Evolutionary conservation across 2,329 filamentous ascomycete genomes (phyloP), one percentile per base, ranked within the genome.

Genomic region (Eutypella sp.): DNA sequence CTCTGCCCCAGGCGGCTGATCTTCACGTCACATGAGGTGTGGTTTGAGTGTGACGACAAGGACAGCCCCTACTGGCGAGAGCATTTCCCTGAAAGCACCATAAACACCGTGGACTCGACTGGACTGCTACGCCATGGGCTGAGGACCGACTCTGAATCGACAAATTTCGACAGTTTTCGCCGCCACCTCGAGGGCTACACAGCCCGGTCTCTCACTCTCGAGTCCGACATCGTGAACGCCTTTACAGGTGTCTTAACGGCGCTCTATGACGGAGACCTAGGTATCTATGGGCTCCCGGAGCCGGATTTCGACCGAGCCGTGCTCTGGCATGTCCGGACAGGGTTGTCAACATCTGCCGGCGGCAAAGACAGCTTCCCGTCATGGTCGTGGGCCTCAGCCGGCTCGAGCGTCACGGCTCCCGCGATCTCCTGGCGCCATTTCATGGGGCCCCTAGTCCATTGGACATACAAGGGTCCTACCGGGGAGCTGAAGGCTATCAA

Each of bases 361-460:
- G 13, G 18, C 36, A 39, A 39, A 19, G 18, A 39, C 3, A 5
- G 18, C 36, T 39, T 39, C 36, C 36, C 36, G 18, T 39, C 36
- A 39, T 39, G 36, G 36, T 39, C 36, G 18, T 39, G 36, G 36
- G 36, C 36, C 36, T 39, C 36, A 19, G 18, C 36, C 22, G 36
- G 36, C 36, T n/a, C 13, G 36, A 39, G 5, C 11, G 13, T 39
- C 11, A 19, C 18, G 36, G 22, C 22, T 39, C 18, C 36, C 22
- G 18, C 11, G 11, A 18, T n/a, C 15, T 36, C 33, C 33, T 36
- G 36, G 18, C n/a, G 11, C 16, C 11, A n/a, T 16, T 39, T 39
- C 18, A 19, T 19, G 11, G 36, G 36, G 18, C 11, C 11, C 11
- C 36, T 39, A 16, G 36, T 39, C 36, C 18, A 19, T 5, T 39